Conservation (phyloP, 257 asterid species). For the Vinca minor region DNA sequence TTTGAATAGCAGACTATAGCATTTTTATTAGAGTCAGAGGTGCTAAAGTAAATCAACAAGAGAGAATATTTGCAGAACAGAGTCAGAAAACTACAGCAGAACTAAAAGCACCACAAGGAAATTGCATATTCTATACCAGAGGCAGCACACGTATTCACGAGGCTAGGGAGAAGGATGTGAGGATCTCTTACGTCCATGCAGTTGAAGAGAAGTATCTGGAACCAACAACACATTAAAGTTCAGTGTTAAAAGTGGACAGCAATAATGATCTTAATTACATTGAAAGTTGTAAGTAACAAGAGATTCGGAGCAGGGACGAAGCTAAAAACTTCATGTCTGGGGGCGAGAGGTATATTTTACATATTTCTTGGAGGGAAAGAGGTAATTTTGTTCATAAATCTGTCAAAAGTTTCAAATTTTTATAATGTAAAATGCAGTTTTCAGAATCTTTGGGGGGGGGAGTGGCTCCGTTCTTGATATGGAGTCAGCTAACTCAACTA, state of each 20-base stretch:
- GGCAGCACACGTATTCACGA: slow-evolving; percentile 61
- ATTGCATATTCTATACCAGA: slow-evolving; percentile 43
- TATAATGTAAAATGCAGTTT: no score
- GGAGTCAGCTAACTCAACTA: background rate
- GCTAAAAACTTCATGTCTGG: no score
- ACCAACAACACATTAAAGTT: background rate
- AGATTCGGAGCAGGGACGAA: no score
- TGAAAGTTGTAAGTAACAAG: background rate
- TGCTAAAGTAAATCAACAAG: no score
- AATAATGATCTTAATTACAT: background rate
- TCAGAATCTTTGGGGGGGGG: no score
- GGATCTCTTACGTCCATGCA: slow-evolving; percentile 96
- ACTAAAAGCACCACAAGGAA: background rate
- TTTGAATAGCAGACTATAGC: background rate
- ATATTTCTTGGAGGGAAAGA: no score
- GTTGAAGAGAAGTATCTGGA: slow-evolving; percentile 83
- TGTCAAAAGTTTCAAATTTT: no score
- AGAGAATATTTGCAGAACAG: no score
- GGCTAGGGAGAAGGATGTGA: slow-evolving; percentile 62
- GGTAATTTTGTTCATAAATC: no score
- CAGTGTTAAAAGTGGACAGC: background rate
- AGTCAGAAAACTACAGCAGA: background rate
- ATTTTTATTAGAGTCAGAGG: background rate
- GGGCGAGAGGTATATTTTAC: no score
- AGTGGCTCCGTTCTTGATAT: no score